Conservation (phyloP, 73 alveolate genomes). For the Tetrahymena borealis region DNA sequence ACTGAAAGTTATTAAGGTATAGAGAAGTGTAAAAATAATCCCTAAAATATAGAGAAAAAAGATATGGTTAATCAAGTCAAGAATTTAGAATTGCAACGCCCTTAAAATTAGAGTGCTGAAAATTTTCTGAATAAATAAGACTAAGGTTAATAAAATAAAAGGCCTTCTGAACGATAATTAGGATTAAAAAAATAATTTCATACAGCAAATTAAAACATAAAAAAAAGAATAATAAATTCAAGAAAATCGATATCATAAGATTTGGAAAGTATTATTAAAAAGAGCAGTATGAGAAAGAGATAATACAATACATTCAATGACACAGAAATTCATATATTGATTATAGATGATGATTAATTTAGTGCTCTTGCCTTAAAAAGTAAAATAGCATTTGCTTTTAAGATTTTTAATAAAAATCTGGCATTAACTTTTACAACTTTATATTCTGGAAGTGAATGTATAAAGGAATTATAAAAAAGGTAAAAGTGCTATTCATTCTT, state of each 20-base stretch:
- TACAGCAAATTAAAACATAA: neutral
- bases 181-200: too few relatives aligned
- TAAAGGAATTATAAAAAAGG: neutral
- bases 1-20: too few relatives aligned
- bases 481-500: neutral
- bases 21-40: too few relatives aligned
- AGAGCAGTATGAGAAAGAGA: neutral
- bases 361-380: neutral
- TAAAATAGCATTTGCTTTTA: neutral
- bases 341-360: neutral
- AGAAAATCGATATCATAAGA: neutral
- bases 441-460: neutral
- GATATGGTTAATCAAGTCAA: too few relatives aligned
- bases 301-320: neutral
- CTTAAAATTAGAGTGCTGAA: too few relatives aligned
- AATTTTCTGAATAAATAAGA: too few relatives aligned
- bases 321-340: neutral
- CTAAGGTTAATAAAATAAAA: too few relatives aligned
- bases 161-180: too few relatives aligned
- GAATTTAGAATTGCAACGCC: too few relatives aligned
- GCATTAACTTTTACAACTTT: neutral
- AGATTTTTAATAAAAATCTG: neutral
- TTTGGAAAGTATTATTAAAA: neutral
- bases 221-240: neutral
- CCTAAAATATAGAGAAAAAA: too few relatives aligned